Evolutionary conservation across 192 early-diverging fungal genomes (phyloP), one percentile per base, ranked within the genome.

Genomic region (Coemansia interrupta): DNA sequence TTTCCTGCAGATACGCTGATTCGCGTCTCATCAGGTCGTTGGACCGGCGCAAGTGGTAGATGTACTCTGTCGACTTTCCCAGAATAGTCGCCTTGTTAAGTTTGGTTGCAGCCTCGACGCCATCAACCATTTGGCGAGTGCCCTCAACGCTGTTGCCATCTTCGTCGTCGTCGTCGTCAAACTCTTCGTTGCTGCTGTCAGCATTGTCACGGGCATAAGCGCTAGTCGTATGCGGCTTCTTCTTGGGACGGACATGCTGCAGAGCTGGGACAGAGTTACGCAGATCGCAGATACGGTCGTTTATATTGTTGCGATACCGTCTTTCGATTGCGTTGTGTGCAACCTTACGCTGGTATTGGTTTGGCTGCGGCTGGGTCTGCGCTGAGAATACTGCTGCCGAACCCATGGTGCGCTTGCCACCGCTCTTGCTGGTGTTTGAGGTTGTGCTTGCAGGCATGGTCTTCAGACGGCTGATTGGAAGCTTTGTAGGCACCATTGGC

Each of bases 311-410:
- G 53, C 95, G 84, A 72, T 97, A 97, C 43, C 90, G 83, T 24
- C 89, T 84, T 70, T 97, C 95, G 28, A 97, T 95, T 2, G 92
- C 93, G 58, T 96, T 97, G 70, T 97, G 95, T 2, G 94, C 91
- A 13, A 92, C 89, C 67, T 94, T 96, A 66, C 93, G 92, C 57
- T 88, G 85, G 50, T 86, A 78, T 36, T 83, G 80, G 5, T 29
- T 50, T 17, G 49, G 42, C 26, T 46, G 36, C 13, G 52, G 51
- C 40, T 47, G 42, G 4, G 42, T 42, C 20, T 29, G 29, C 5
- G 43, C 24, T 2, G 56, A 30, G 36, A 46, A 57, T 9, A 46
- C 48, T 5, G 57, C 2, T 12, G 45, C 20, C 6, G 30, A 38
- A 10, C 40, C 23, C 4, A 24, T 39, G 10, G 22, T 42, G 13